Conservation (phyloP, 2,329 filamentous ascomycete genomes). For the Neonectria magnoliae region DNA sequence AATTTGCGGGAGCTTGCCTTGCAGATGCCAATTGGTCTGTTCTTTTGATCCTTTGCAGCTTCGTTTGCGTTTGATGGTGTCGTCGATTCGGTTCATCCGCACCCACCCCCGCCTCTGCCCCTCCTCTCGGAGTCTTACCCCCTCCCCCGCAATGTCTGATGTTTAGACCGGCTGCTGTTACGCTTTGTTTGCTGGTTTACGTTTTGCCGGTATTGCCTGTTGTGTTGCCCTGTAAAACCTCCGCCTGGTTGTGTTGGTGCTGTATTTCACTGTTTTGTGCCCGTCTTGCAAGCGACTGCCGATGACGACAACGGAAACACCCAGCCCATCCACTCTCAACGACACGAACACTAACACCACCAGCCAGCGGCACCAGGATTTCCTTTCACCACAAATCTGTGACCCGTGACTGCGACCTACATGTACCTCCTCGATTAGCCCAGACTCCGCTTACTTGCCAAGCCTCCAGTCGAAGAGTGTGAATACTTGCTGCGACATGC, state of each 20-base stretch:
- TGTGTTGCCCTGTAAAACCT: not conserved
- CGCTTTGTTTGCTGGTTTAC: not conserved
- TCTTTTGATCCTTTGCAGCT: not conserved
- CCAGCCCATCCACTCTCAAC: constrained; percentile 3
- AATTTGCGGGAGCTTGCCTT: not conserved
- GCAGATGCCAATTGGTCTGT: constrained; percentile 1
- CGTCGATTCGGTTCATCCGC: constrained; percentile 1
- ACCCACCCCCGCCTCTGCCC: constrained; percentile 5
- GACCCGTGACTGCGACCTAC: constrained; percentile 11
- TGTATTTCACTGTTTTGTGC: constrained; percentile 1
- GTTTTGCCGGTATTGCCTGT: not conserved
- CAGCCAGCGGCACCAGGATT: not conserved
- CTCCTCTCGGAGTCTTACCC: constrained; percentile 5
- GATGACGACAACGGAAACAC: constrained; percentile 17
- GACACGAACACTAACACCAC: not conserved
- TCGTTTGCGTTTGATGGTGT: constrained; percentile 14
- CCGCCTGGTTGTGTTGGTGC: not conserved
- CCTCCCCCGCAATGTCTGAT: constrained; percentile 23
- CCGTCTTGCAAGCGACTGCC: not conserved
- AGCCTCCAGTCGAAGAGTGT: not conserved
- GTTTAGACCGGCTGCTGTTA: constrained; percentile 2
- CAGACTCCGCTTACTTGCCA: constrained; percentile 1
- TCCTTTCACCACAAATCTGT: not conserved
- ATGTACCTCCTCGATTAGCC: constrained; percentile 11
- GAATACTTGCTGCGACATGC: constrained; percentile 12